A percentile compares a stretch with the other conserved stretches of the same genome.
phyloP scores from a whole-genome alignment of 768 basidiomycete species.

The Macrolepiota dolichaula region DNA sequence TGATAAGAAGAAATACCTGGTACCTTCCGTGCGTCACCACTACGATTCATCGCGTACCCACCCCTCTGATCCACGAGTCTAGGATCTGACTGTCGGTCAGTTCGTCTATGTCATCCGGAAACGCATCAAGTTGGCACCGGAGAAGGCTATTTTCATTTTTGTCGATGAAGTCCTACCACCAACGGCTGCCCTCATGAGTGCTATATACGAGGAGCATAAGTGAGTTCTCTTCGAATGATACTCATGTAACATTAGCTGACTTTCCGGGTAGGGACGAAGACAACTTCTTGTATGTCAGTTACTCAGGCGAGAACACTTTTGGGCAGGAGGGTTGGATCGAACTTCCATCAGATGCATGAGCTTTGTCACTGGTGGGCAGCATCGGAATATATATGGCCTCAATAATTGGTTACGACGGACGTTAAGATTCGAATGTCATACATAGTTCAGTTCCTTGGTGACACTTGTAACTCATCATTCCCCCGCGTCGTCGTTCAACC shows the following conservation, averaged over 20 bases:
- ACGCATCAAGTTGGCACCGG: slow-evolving; percentile 98
- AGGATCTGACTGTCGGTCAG: slow-evolving; percentile 97
- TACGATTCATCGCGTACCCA: background rate
- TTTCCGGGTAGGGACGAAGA: slow-evolving; percentile 83
- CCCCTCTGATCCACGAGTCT: background rate
- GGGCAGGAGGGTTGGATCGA: slow-evolving; percentile 55
- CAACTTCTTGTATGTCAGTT: slow-evolving; percentile 97
- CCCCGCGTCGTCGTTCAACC: slow-evolving; percentile 4
- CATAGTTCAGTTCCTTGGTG: background rate
- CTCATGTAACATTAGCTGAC: slow-evolving; percentile 2
- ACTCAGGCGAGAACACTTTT: slow-evolving; percentile 98
- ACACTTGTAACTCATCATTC: background rate
- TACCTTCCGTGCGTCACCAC: slow-evolving; percentile 75
- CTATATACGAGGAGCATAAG: slow-evolving; percentile 99
- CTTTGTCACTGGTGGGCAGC: background rate
- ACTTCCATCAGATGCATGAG: slow-evolving; percentile 42
- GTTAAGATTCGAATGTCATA: background rate
- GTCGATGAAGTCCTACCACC: slow-evolving; percentile 98
- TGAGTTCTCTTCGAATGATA: slow-evolving; percentile 39
- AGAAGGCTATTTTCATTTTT: slow-evolving; percentile 99
- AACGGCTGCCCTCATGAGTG: slow-evolving; percentile 96
- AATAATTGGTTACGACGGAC: slow-evolving; percentile 5
- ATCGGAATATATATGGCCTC: background rate
- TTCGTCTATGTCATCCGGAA: slow-evolving; percentile 99
- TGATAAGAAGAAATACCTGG: slow-evolving; percentile 99